Base-by-base conservation (phyloP, 2,329 filamentous ascomycete genomes). In the Penicillium oxalicum region DNA sequence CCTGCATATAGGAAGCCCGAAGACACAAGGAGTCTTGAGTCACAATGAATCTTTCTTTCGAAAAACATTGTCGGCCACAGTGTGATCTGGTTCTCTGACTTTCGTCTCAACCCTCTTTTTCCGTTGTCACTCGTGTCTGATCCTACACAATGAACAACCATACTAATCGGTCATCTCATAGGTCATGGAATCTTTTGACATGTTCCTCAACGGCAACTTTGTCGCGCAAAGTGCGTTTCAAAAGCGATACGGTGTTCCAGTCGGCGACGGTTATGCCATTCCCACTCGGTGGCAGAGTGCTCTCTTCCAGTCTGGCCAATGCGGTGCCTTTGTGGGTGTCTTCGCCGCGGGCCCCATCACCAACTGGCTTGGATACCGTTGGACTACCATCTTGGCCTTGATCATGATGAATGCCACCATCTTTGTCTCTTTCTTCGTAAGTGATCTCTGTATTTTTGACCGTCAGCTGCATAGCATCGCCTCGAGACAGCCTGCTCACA, bases 281-380 rank as follows among this genome's bases (percentile, higher is more conserved):
- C 65, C 67, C 25, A 74, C 71, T 11, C 61, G 62, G 40, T 76
- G 74, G 73, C 79, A 82, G 61, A 78, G 74, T 48, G 77, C 80
- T 0, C 74, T 84, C 12, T 77, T 79, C 55, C 68, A 74, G 48
- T 70, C 71, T 37, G 80, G 80, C 2, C 80, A 75, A 49, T 66
- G 80, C 47, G 81, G 81, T 66, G 81, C 81, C 11, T 70, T 84
- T 36, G 74, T 82, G 48, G 80, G 81, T 45, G 78, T 81, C 47
- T 78, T 77, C 55, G 52, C 83, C 35, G 79, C 80, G 35, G 81
- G 81, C 40, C 80, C 80, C n/a, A 60, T 84, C 44, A 83, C 80
- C 56, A 81, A 72, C 62, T 55, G 67, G 2, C 72, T 82, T 54
- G 80, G 80, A 46, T 83, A 83, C 63, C 79, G 80, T 28, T 82